Base-by-base conservation (phyloP, 768 basidiomycete species). In the Grammothele lineata region DNA sequence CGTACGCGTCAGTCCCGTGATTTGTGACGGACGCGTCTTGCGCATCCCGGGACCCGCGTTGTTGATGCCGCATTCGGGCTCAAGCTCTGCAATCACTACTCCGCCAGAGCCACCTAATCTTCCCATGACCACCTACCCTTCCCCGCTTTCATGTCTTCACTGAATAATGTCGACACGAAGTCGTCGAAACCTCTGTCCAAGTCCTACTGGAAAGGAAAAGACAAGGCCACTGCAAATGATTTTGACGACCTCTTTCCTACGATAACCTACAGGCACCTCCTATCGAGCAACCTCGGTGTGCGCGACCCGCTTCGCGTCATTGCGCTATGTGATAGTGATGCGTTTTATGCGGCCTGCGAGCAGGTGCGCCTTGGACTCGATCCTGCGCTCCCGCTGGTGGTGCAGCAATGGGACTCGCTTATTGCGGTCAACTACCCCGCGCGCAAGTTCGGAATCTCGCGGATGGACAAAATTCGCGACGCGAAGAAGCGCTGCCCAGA, bases 381-480 rank as follows among this genome's bases (percentile, higher is more conserved):
- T 41, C 74, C 75, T 34, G 72, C 75, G 60, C 54, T 64, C 1
- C 91, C 92, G 0, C 72, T 94, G 10, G 88, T 91, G 5, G 91
- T 92, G 5, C 75, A 85, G 36, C 92, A 95, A 54, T 94, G 93
- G 93, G 80, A 87, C 37, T 73, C 80, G 14, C 62, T 94, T 43
- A 98, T 99, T 48, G 96, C 96, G 0, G 87, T 98, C 53, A 97
- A 94, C 66, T 98, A 99, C 61, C 85, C 93, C 4, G 95, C 96
- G 0, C 78, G 96, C 53, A 82, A 81, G 59, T 97, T 78, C 61
- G 95, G 94, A 4, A 94, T 99, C 57, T 89, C 91, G n/a, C 72
- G 95, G 37, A 89, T 92, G 81, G 86, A 85, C 65, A 85, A 82
- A 62, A 70, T 83, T 48, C 76, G 83, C 59, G 89, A 94, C 37